phyloP scores from a whole-genome alignment of 306 rosid species.

The Quercus cerris region DNA sequence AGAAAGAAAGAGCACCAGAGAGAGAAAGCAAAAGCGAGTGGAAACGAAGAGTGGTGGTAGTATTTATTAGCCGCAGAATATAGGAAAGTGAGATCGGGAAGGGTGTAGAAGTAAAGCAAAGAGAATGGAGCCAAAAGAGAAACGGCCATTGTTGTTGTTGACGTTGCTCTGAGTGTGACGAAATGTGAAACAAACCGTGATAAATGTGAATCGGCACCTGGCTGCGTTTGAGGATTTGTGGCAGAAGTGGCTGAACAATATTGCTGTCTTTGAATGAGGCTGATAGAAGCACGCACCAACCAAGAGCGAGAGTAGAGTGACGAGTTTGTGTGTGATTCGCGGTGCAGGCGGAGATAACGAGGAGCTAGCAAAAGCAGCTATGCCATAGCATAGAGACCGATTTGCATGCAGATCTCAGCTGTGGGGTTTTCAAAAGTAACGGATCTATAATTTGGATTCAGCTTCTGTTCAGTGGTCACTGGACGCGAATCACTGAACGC shows the following conservation, averaged over 20 bases:
- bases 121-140: background rate
- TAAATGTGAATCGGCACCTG: slow-evolving; percentile 17
- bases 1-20: background rate
- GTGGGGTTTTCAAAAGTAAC: no score
- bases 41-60: background rate
- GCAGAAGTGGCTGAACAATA: background rate
- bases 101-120: background rate
- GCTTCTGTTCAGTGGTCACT: no score
- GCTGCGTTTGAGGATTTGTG: background rate
- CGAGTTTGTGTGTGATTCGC: no score
- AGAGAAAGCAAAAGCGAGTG: background rate
- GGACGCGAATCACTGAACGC: no score
- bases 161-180: background rate
- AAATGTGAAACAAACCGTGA: background rate
- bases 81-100: background rate
- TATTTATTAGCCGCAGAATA: background rate
- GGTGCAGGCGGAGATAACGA: no score
- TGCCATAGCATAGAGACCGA: no score
- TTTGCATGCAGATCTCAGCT: no score
- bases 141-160: slow-evolving; percentile 12
- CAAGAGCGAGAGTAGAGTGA: no score
- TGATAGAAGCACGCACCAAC: background rate
- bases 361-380: no score
- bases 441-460: no score
- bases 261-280: no score